Percentiles rank a stretch among this genome's conserved stretches.
phyloP scores from a whole-genome alignment of 495 filamentous ascomycete species.

The Tuber magnatum region DNA sequence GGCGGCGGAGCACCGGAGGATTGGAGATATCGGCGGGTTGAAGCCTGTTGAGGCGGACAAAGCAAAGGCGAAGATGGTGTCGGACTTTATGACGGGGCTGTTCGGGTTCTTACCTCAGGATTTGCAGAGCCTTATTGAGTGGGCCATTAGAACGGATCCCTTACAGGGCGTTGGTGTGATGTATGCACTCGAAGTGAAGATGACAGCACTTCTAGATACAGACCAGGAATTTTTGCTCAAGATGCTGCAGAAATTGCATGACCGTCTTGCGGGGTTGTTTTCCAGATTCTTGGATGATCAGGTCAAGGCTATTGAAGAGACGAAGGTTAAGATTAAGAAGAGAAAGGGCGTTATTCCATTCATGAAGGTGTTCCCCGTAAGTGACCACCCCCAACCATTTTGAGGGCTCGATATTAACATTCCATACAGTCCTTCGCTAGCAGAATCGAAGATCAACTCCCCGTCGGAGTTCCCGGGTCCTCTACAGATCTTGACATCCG shows the following conservation, averaged over 20 bases:
- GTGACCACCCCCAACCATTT: not conserved
- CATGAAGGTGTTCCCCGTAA: slow-evolving; percentile 75
- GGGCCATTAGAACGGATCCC: slow-evolving; percentile 71
- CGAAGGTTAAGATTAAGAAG: slow-evolving; percentile 99
- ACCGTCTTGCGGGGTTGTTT: slow-evolving; percentile 67
- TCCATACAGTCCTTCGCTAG: slow-evolving; percentile 30
- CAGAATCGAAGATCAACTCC: slow-evolving; percentile 40
- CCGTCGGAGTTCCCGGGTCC: slow-evolving; percentile 37
- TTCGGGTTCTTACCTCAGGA: slow-evolving; percentile 74
- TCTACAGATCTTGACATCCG: slow-evolving; percentile 60
- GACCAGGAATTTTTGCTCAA: slow-evolving; percentile 86
- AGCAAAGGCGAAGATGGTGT: slow-evolving; percentile 67
- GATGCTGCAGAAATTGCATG: slow-evolving; percentile 69
- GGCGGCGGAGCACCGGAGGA: slow-evolving; percentile 57
- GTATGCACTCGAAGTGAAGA: slow-evolving; percentile 66
- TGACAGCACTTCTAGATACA: slow-evolving; percentile 70
- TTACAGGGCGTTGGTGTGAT: slow-evolving; percentile 89
- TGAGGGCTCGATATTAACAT: not conserved
- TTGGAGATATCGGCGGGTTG: slow-evolving; percentile 62
- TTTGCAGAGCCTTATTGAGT: slow-evolving; percentile 73
- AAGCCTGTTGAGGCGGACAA: slow-evolving; percentile 78
- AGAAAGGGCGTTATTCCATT: slow-evolving; percentile 92
- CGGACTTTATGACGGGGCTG: slow-evolving; percentile 76
- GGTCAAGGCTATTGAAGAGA: slow-evolving; percentile 90
- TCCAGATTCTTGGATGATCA: slow-evolving; percentile 89